Percentiles rank a stretch among this genome's conserved stretches.
Evolutionary conservation across 2,329 filamentous ascomycete genomes (phyloP).

Genomic region (Cladorrhinum sp.): DNA sequence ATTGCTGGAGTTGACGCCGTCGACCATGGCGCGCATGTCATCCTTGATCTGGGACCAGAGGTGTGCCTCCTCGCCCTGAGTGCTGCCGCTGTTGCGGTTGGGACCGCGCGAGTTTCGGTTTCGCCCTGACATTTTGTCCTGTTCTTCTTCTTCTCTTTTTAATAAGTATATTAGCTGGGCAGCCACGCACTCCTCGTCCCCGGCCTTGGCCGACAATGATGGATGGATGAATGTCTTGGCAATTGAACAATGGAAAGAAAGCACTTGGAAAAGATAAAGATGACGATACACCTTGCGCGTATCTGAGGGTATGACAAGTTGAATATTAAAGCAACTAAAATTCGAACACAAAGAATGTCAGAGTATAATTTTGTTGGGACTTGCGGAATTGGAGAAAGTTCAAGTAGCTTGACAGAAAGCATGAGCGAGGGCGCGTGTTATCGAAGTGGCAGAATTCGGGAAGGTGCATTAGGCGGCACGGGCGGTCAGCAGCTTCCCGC

Average conservation of each 20-base stretch:
- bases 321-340: too few relatives aligned
- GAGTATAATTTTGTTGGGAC: too few relatives aligned
- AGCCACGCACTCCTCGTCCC: not conserved
- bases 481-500: conserved; percentile 9
- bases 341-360: too few relatives aligned
- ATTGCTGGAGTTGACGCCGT: conserved; percentile 41
- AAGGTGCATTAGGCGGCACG: not conserved
- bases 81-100: conserved; percentile 39
- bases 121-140: conserved; percentile 27
- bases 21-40: conserved; percentile 35
- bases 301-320: not conserved
- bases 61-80: conserved; percentile 41
- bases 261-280: too few relatives aligned
- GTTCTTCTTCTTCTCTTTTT: too few relatives aligned
- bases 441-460: conserved; percentile 9
- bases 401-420: too few relatives aligned
- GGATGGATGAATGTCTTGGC: not conserved
- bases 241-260: not conserved
- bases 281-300: too few relatives aligned
- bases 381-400: too few relatives aligned
- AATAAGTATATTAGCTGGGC: not conserved
- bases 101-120: conserved; percentile 33
- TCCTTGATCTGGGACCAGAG: conserved; percentile 42
- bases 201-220: not conserved
- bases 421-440: not conserved